These are phyloP conservation scores for Liquidambar formosana DNA, from an alignment of 164 flowering plant species.

Conservation along the genomic window DNA sequence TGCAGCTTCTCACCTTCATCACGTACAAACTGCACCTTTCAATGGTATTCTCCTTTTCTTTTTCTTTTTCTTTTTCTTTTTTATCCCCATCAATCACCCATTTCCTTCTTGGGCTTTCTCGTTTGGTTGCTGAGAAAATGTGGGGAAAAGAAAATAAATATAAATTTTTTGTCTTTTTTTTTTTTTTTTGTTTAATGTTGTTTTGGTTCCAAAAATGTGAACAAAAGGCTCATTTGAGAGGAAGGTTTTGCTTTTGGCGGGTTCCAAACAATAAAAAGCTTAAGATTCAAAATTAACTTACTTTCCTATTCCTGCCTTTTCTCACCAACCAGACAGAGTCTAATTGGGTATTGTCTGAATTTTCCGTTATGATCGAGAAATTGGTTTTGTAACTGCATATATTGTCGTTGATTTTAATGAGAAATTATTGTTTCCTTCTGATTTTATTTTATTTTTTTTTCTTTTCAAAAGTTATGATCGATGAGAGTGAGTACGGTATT, in stretches of 20 bases:
- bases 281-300: too few relatives aligned
- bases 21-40: neutral
- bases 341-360: too few relatives aligned
- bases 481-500: slow-evolving; percentile 7
- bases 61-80: neutral
- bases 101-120: neutral
- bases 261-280: too few relatives aligned
- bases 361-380: neutral
- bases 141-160: neutral
- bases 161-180: too few relatives aligned
- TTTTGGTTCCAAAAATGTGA: too few relatives aligned
- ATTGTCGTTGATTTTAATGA: neutral
- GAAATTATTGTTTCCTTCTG: neutral
- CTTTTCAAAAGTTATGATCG: slow-evolving; percentile 9
- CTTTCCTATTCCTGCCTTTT: too few relatives aligned
- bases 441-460: neutral
- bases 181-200: too few relatives aligned
- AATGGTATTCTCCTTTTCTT: slow-evolving; percentile 3
- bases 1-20: slow-evolving; percentile 8
- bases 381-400: neutral
- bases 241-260: too few relatives aligned
- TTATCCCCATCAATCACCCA: neutral
- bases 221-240: too few relatives aligned
- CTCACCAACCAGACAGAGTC: too few relatives aligned
- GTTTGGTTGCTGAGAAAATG: neutral